phyloP scores from a whole-genome alignment of 306 rosid genomes.

The Vigna angularis region DNA sequence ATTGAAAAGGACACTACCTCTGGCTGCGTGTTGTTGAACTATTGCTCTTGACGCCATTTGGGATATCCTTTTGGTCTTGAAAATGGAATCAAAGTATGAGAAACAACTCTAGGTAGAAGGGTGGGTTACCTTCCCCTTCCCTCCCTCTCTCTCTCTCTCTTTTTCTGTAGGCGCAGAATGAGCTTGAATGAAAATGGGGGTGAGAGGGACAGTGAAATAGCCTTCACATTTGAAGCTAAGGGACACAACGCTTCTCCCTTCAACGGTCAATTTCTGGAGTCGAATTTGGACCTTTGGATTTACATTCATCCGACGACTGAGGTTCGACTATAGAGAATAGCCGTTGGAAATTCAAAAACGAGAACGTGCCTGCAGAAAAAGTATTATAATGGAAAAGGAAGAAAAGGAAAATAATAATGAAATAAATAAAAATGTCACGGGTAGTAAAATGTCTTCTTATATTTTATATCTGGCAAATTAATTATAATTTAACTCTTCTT shows the following conservation, averaged over 20 bases:
- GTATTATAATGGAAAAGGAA: neutral
- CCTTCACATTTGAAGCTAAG: conserved; percentile 56
- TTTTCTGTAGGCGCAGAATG: neutral
- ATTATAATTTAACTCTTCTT: neutral
- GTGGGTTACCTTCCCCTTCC: neutral
- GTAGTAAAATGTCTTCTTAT: neutral
- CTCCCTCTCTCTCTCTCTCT: conserved; percentile 35
- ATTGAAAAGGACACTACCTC: conserved; percentile 51
- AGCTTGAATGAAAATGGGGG: neutral
- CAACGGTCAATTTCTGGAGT: conserved; percentile 67
- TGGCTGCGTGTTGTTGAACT: conserved; percentile 63
- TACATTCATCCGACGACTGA: conserved; percentile 44
- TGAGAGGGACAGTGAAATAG: conserved; percentile 41
- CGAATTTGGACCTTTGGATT: conserved; percentile 56
- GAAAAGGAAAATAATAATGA: neutral
- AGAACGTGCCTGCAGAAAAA: neutral
- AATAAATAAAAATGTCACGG: neutral
- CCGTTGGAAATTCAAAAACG: conserved; percentile 64
- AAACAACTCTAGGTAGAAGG: neutral
- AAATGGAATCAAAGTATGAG: neutral
- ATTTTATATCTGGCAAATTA: neutral
- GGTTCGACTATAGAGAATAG: conserved; percentile 48
- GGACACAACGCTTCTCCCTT: conserved; percentile 54
- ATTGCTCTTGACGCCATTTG: conserved; percentile 75
- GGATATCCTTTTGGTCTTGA: neutral